Base-by-base conservation (phyloP, 2,329 filamentous ascomycete genomes). In the Plectosphaerella sp. region DNA sequence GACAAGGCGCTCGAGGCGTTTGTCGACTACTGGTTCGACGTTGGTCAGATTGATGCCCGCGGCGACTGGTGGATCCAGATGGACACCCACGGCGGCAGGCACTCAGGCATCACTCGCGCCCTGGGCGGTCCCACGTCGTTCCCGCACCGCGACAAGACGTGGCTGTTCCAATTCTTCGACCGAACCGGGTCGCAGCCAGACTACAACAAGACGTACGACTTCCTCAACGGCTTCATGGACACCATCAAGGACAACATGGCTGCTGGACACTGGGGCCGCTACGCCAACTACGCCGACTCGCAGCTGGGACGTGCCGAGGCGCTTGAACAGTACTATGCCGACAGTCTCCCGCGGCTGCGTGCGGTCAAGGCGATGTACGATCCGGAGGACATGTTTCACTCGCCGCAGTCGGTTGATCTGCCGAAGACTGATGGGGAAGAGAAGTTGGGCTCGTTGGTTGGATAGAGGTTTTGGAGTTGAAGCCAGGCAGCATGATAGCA, bases 281-380 rank as follows among this genome's bases (percentile, higher is more conserved):
- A 81, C 56, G 66, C 75, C 57, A 81, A 81, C 66, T 82, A 81
- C 49, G 72, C 77, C 4, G 78, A 82, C 58, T 71, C 77, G 0
- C 70, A 65, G 43, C 66, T 79, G 52, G 67, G 69, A 59, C 67
- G 71, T n/a, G 67, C 67, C 2, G 68, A 68, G n/a, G 78, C 78
- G 3, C 72, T 77, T 56, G 61, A 72, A 53, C 61, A 76, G 56
- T 80, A 81, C 63, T 81, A 75, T 56, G 67, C 74, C 6, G 61
- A 61, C 47, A 74, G 64, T 48, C 59, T 75, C 24, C 59, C 63
- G 1, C 64, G 57, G 39, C 59, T 76, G 50, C 63, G 66, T 58
- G 47, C 61, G 47, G 61, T 75, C 47, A 77, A 76, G 66, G 61
- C 63, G 1, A 52, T 65, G 16, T 59, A 69, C 2, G 73, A 77